Evolutionary conservation across 1,284 basidiomycete species (phyloP).

Genomic region (Kwoniella shivajii): DNA sequence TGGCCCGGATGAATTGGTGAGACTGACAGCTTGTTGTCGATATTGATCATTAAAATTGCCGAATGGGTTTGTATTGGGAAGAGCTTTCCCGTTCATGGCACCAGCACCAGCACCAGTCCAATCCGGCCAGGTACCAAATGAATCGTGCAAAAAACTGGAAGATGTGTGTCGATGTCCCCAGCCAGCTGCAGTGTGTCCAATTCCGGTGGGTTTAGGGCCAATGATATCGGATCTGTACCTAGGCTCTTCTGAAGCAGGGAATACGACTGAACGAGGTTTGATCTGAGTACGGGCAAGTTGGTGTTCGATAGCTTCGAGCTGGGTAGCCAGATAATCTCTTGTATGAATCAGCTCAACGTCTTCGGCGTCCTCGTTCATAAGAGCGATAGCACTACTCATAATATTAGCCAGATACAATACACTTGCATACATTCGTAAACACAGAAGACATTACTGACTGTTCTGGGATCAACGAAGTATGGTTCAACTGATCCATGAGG

Average conservation of each 20-base stretch:
- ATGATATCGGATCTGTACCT: neutral
- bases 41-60: neutral
- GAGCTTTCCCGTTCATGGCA: neutral
- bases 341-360: slow-evolving; percentile 10
- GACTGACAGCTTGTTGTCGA: slow-evolving; percentile 2
- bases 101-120: neutral
- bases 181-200: neutral
- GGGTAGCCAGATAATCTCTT: slow-evolving; percentile 10
- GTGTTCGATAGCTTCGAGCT: slow-evolving; percentile 12
- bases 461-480: slow-evolving; percentile 11
- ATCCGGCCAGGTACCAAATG: neutral
- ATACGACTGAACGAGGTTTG: neutral
- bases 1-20: neutral
- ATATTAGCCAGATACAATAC: too few relatives aligned
- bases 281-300: slow-evolving; percentile 5
- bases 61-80: neutral
- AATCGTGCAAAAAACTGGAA: slow-evolving; percentile 2
- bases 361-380: neutral
- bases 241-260: neutral
- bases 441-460: slow-evolving; percentile 2
- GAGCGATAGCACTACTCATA: too few relatives aligned
- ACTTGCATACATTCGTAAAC: too few relatives aligned
- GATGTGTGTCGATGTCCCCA: slow-evolving; percentile 9
- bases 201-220: neutral
- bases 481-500: neutral